Evolutionary conservation across 805 yeast species (phyloP).

Genomic region (fission yeast (Schizosaccharomyces pombe)): DNA sequence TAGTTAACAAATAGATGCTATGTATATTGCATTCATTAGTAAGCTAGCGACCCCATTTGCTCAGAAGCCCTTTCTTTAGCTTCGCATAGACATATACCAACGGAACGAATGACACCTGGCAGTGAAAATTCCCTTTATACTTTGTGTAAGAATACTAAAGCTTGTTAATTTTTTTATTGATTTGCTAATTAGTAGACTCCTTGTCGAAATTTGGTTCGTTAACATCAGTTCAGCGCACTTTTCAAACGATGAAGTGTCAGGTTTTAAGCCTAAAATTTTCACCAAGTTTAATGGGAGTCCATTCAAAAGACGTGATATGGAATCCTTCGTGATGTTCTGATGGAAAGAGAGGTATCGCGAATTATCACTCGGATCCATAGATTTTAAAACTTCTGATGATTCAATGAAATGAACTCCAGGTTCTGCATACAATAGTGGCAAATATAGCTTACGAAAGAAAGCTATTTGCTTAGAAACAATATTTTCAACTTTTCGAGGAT

Average conservation of each 20-base stretch:
- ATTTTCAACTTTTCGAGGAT: constrained; percentile 67
- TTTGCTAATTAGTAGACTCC: too few relatives aligned
- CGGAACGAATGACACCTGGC: constrained; percentile 62
- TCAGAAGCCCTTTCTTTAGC: constrained; percentile 11
- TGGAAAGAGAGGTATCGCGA: constrained; percentile 1
- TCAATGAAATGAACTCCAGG: constrained; percentile 26
- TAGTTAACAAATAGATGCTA: too few relatives aligned
- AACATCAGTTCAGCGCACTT: too few relatives aligned
- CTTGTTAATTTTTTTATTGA: constrained; percentile 34
- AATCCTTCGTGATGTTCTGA: background rate
- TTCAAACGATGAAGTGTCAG: too few relatives aligned
- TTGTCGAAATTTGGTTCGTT: too few relatives aligned
- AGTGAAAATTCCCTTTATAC: constrained; percentile 60
- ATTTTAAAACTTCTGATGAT: constrained; percentile 23
- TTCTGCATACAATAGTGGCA: constrained; percentile 33
- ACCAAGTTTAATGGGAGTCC: constrained; percentile 14
- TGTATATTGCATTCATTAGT: too few relatives aligned
- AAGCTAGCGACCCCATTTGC: too few relatives aligned
- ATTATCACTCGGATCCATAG: constrained; percentile 10
- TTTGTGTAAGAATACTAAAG: constrained; percentile 50
- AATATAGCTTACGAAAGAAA: constrained; percentile 47
- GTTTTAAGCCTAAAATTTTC: too few relatives aligned
- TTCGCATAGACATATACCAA: constrained; percentile 58
- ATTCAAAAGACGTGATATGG: background rate
- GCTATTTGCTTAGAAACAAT: constrained; percentile 58